Evolutionary conservation across 768 basidiomycete genomes (phyloP).

Genomic region (Rhizopogon vesiculosus): DNA sequence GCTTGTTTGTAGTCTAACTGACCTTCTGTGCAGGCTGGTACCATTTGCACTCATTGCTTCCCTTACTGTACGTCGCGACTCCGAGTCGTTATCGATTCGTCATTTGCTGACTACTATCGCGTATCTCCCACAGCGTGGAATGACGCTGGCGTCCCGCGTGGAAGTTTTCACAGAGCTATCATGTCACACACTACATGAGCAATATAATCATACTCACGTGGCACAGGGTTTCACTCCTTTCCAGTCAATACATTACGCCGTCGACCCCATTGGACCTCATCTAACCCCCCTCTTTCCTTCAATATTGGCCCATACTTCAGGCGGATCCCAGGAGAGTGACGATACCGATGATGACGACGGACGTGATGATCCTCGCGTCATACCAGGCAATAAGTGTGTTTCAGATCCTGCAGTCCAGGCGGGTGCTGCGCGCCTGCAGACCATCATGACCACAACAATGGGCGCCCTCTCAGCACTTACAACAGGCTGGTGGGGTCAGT

Average conservation of each 20-base stretch:
- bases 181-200: constrained; percentile 51
- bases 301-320: not conserved
- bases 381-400: constrained; percentile 35
- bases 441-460: constrained; percentile 71
- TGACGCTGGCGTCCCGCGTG: constrained; percentile 75
- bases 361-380: constrained; percentile 33
- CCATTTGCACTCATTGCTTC: constrained; percentile 65
- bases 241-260: constrained; percentile 1
- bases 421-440: constrained; percentile 69
- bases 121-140: constrained; percentile 52
- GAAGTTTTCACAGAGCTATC: constrained; percentile 78
- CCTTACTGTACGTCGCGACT: constrained; percentile 49
- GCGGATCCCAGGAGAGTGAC: constrained; percentile 14
- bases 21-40: constrained; percentile 47
- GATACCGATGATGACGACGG: constrained; percentile 27
- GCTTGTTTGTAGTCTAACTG: not conserved
- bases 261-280: constrained; percentile 5
- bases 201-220: constrained; percentile 34
- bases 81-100: not conserved
- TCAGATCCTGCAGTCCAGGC: constrained; percentile 58
- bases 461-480: constrained; percentile 76
- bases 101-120: constrained; percentile 5
- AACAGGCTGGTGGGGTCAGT: constrained; percentile 84
- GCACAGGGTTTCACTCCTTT: not conserved
- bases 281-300: constrained; percentile 10